Evolutionary conservation across 2,329 filamentous ascomycete genomes (phyloP).

Genomic region (Madurella mycetomatis): DNA sequence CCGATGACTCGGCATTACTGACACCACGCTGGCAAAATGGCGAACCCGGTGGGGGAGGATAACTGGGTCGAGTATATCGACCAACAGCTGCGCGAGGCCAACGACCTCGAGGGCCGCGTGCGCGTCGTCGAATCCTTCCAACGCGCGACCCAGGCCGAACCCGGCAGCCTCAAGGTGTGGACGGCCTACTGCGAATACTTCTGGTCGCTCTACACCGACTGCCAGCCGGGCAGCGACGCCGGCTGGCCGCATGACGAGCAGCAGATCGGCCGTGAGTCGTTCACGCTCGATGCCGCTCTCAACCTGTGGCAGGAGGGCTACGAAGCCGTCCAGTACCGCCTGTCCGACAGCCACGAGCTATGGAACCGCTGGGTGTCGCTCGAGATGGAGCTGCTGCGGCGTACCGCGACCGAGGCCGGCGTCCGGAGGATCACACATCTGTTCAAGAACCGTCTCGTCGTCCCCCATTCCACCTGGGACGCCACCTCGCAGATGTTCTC

Average conservation of each 20-base stretch:
- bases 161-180: constrained; percentile 70
- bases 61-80: constrained; percentile 74
- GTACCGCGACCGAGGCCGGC: constrained; percentile 50
- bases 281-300: constrained; percentile 62
- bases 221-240: constrained; percentile 50
- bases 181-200: constrained; percentile 74
- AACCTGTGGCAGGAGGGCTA: constrained; percentile 69
- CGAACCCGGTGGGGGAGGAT: constrained; percentile 64
- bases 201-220: constrained; percentile 63
- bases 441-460: constrained; percentile 64
- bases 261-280: constrained; percentile 64
- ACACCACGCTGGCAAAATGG: constrained; percentile 23
- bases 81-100: constrained; percentile 59
- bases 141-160: constrained; percentile 65
- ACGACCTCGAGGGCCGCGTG: constrained; percentile 62
- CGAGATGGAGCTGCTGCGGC: constrained; percentile 62
- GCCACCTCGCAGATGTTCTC: constrained; percentile 72
- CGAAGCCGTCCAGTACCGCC: constrained; percentile 65
- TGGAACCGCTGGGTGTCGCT: constrained; percentile 77
- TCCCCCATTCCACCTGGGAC: constrained; percentile 72
- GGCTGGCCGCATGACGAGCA: constrained; percentile 65
- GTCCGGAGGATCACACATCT: constrained; percentile 63
- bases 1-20: constrained; percentile 24
- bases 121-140: constrained; percentile 68
- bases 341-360: constrained; percentile 71